Conservation (phyloP, 2,329 filamentous ascomycete species). For the Fonsecaea erecta region DNA sequence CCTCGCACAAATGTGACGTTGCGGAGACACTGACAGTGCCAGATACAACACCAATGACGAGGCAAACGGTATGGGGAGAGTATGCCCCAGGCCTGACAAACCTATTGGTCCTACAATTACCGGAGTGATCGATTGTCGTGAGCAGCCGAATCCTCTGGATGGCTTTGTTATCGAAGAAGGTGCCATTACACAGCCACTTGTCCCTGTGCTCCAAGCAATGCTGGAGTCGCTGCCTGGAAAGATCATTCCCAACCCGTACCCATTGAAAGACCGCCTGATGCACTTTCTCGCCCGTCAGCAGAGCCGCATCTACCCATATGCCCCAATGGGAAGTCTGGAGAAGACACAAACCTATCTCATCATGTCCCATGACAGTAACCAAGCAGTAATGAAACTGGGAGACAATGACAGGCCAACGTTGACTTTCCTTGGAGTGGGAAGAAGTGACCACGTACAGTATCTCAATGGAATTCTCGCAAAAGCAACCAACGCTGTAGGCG, state of each 20-base stretch:
- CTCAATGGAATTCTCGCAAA: constrained; percentile 30
- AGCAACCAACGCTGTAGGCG: constrained; percentile 60
- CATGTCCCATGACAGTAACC: constrained; percentile 69
- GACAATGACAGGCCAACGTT: constrained; percentile 64
- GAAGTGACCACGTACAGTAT: constrained; percentile 29
- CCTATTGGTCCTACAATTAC: constrained; percentile 15
- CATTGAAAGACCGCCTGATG: background rate
- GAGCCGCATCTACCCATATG: constrained; percentile 14
- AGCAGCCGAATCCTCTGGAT: constrained; percentile 12
- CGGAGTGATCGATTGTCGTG: constrained; percentile 16
- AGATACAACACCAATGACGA: constrained; percentile 20
- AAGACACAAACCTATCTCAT: constrained; percentile 54
- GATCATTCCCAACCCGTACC: constrained; percentile 4
- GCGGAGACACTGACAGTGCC: background rate
- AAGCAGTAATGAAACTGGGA: constrained; percentile 61
- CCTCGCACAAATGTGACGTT: background rate
- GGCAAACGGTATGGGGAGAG: constrained; percentile 5
- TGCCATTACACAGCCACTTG: constrained; percentile 13
- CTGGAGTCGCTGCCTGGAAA: constrained; percentile 12
- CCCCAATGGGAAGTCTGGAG: constrained; percentile 5
- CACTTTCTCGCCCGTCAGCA: constrained; percentile 6
- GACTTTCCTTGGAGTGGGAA: constrained; percentile 61
- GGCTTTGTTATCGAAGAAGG: constrained; percentile 22
- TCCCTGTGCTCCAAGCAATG: constrained; percentile 14
- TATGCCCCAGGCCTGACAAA: constrained; percentile 4